These are phyloP conservation scores for Diaporthe sp. DNA, from an alignment of 2,329 filamentous ascomycete genomes.

Conservation along the genomic window DNA sequence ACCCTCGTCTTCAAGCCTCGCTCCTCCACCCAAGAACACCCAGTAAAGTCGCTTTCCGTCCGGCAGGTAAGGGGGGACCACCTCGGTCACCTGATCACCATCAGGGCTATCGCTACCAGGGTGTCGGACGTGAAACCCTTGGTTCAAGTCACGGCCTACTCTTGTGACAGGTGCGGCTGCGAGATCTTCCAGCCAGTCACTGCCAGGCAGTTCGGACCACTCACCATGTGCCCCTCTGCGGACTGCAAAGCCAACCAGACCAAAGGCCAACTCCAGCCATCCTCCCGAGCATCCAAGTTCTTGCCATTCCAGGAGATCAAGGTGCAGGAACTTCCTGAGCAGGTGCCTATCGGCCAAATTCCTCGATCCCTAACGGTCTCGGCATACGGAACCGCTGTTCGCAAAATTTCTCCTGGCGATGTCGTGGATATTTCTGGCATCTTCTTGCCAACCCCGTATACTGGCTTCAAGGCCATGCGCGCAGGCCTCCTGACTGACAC, in stretches of 20 bases:
- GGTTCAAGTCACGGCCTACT: constrained; percentile 98
- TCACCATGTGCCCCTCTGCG: constrained; percentile 88
- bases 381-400: constrained; percentile 87
- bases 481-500: constrained; percentile 97
- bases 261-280: constrained; percentile 93
- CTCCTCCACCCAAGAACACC: constrained; percentile 77
- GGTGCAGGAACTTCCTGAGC: constrained; percentile 99
- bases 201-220: constrained; percentile 89
- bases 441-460: constrained; percentile 97
- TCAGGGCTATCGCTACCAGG: constrained; percentile 93
- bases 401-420: constrained; percentile 93
- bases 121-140: constrained; percentile 98
- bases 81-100: constrained; percentile 91
- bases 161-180: constrained; percentile 94
- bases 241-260: constrained; percentile 92
- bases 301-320: constrained; percentile 98
- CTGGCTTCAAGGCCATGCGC: constrained; percentile 97
- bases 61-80: constrained; percentile 94
- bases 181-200: constrained; percentile 98
- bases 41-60: constrained; percentile 82
- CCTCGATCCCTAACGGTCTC: constrained; percentile 91
- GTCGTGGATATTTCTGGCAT: constrained; percentile 95
- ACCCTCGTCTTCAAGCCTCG: constrained; percentile 96
- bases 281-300: constrained; percentile 96
- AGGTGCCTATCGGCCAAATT: constrained; percentile 98